Evolutionary conservation across 1,139 yeast species (phyloP).

Genomic region (Hanseniaspora uvarum): DNA sequence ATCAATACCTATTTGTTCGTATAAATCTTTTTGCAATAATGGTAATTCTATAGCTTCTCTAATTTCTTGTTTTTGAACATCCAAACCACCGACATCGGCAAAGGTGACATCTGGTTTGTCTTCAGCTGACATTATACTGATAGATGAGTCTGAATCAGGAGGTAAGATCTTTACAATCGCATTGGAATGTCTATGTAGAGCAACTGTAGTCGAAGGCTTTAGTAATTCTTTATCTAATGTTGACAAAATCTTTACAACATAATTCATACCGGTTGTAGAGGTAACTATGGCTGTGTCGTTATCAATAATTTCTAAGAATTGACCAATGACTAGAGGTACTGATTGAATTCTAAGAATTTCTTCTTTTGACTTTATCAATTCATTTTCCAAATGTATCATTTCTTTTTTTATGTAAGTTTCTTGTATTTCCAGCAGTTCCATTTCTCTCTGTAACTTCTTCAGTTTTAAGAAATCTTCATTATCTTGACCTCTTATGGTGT

Average conservation of each 20-base stretch:
- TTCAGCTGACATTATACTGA: slow-evolving; percentile 86
- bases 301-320: slow-evolving; percentile 94
- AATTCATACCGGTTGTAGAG: slow-evolving; percentile 94
- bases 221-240: slow-evolving; percentile 89
- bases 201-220: slow-evolving; percentile 91
- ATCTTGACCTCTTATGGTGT: slow-evolving; percentile 27
- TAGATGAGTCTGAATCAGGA: slow-evolving; percentile 96
- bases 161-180: slow-evolving; percentile 95
- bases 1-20: slow-evolving; percentile 95
- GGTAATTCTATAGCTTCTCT: slow-evolving; percentile 98
- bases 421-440: slow-evolving; percentile 71
- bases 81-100: slow-evolving; percentile 94
- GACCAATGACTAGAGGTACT: slow-evolving; percentile 96
- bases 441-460: slow-evolving; percentile 80
- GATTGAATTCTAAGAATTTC: slow-evolving; percentile 96
- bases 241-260: slow-evolving; percentile 87
- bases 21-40: slow-evolving; percentile 86
- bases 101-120: slow-evolving; percentile 80
- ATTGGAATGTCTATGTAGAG: slow-evolving; percentile 94
- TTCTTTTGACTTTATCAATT: slow-evolving; percentile 91
- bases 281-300: slow-evolving; percentile 94
- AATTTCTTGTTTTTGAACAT: slow-evolving; percentile 97
- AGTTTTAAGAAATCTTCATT: slow-evolving; percentile 69
- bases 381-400: slow-evolving; percentile 90
- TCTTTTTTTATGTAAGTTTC: slow-evolving; percentile 97